Base-by-base conservation (phyloP, 2,329 filamentous ascomycete species). In the Penicillium sumatraense region DNA sequence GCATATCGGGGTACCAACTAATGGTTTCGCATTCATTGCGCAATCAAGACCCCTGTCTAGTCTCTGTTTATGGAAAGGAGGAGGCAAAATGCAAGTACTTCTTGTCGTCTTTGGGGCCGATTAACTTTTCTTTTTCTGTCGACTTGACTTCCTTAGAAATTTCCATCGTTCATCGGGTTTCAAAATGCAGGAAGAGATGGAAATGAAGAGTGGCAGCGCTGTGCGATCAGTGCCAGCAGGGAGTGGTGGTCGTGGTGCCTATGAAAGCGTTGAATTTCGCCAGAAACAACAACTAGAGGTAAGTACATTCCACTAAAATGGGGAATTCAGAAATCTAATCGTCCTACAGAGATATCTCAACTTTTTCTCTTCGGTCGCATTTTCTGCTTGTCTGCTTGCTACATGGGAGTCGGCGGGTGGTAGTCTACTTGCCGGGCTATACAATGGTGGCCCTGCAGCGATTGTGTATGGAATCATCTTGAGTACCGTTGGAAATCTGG, bases 301-400 rank as follows among this genome's bases (percentile, higher is more conserved):
- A 35, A 52, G 27, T 27, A 24, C 26, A n/a, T 33, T 20, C n/a
- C 11, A 13, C 26, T 31, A 10, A 10, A 49, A 44, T 27, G 41
- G 24, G 20, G 20, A 20, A 21, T 14, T 3, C 27, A 51, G 24
- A 51, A n/a, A 10, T 41, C 53, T 59, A 46, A 59, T 45, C 1
- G 1, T n/a, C 18, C 16, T 51, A 24, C 33, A 59, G 62, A 55
- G 56, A 52, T 62, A 69, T 46, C 71, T 72, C 48, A 63, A 64
- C 6, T 72, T 73, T 38, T 61, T 75, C 49, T 72, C 73, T 3
- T 72, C 70, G 1, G 58, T 75, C 10, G 72, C 72, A 14, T 75
- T 76, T 31, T 74, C 73, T 5, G 66, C 68, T 18, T 71, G 71
- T 2, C 60, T 74, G 20, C 71, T 74, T 50, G 70, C 71, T 16